These are phyloP conservation scores for Kandelia obovata DNA, from an alignment of 345 rosid species.

Conservation along the genomic window DNA sequence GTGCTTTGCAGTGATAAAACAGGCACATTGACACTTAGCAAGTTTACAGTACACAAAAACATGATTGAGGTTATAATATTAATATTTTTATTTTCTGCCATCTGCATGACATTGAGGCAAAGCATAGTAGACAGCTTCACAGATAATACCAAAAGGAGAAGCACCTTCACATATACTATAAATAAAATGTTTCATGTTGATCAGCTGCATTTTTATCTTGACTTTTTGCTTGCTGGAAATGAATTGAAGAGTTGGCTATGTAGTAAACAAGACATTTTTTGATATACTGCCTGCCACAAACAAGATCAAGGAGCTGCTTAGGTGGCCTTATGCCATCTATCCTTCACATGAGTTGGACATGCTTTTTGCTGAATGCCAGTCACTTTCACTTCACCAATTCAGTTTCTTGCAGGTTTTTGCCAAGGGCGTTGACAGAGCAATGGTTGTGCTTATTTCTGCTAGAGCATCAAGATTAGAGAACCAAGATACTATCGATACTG, in stretches of 20 bases:
- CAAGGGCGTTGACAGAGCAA: conserved; percentile 31
- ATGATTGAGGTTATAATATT: conserved; percentile 29
- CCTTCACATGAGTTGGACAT: background rate
- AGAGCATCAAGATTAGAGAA: conserved; percentile 44
- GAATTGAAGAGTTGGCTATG: background rate
- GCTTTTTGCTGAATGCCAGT: background rate
- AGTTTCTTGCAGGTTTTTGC: conserved; percentile 25
- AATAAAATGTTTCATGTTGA: too few species aligned
- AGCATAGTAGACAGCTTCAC: background rate
- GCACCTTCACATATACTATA: background rate
- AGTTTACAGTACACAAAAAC: conserved; percentile 40
- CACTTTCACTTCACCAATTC: background rate
- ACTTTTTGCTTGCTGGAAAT: background rate
- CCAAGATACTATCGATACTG: conserved; percentile 38
- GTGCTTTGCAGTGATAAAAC: conserved; percentile 46
- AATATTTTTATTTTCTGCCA: background rate
- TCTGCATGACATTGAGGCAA: background rate
- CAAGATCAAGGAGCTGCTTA: background rate
- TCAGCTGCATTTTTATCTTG: background rate
- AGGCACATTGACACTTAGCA: conserved; percentile 38
- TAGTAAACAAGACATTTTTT: too few species aligned
- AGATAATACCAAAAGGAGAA: background rate
- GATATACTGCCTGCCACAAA: background rate
- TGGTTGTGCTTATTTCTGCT: conserved; percentile 38
- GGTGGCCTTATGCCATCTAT: background rate